These are phyloP conservation scores for Leishmania amazonensis DNA, from an alignment of 208 protist species.

Conservation along the genomic window DNA sequence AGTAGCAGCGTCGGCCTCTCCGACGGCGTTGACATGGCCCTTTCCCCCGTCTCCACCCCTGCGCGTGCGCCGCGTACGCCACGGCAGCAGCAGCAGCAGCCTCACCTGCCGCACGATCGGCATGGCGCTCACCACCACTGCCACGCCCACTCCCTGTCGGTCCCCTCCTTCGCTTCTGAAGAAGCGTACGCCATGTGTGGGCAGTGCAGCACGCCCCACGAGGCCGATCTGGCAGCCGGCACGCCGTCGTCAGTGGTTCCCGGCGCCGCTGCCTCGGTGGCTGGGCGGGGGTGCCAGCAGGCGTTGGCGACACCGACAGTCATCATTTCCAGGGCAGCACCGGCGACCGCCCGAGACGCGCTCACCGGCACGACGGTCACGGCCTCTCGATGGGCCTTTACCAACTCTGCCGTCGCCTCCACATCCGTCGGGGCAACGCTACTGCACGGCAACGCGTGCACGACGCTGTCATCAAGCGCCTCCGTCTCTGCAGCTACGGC, in stretches of 20 bases:
- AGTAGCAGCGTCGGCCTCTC: constrained; percentile 12
- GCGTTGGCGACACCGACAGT: neutral
- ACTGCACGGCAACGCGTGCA: neutral
- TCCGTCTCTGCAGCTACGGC: neutral
- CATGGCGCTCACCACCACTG: neutral
- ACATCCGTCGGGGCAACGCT: neutral
- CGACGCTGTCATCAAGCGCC: neutral
- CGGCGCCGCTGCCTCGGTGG: neutral
- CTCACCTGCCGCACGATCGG: neutral
- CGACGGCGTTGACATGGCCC: constrained; percentile 2
- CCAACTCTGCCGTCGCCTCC: neutral
- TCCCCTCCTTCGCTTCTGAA: neutral
- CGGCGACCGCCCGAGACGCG: neutral
- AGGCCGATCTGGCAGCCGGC: neutral
- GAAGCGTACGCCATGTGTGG: neutral
- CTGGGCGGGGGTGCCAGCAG: neutral
- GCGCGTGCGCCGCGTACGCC: constrained; percentile 5
- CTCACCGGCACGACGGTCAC: neutral
- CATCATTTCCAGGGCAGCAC: neutral
- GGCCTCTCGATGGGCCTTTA: neutral
- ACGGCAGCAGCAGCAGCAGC: neutral
- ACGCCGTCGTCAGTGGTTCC: neutral
- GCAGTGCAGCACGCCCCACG: constrained; percentile 15
- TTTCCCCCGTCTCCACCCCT: constrained; percentile 1
- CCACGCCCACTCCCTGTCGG: neutral